These are phyloP conservation scores for Conringia planisiliqua DNA, from an alignment of 345 rosid genomes.

Conservation along the genomic window DNA sequence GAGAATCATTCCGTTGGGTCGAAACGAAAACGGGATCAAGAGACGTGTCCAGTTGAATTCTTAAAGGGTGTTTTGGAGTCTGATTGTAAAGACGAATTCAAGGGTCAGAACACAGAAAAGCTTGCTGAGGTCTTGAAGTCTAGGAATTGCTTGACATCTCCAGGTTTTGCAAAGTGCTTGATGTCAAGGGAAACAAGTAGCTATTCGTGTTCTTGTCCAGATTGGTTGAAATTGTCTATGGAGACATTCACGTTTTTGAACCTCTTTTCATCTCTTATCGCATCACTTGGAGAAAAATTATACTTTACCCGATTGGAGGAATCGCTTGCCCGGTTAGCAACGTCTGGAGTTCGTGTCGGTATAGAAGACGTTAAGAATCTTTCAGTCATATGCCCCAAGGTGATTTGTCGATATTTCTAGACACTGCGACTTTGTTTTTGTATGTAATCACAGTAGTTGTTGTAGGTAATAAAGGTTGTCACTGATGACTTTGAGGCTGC, in stretches of 20 bases:
- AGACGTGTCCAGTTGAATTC: constrained; percentile 39
- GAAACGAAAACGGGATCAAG: constrained; percentile 49
- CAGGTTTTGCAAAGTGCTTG: constrained; percentile 48
- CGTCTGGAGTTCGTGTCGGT: constrained; percentile 46
- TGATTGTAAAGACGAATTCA: constrained; percentile 38
- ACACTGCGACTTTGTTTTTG: not conserved
- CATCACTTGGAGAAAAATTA: constrained; percentile 38
- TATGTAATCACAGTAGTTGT: constrained; percentile 30
- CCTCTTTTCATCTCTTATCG: constrained; percentile 48
- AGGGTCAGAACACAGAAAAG: constrained; percentile 49
- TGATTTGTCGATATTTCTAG: constrained; percentile 22
- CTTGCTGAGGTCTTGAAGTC: constrained; percentile 63
- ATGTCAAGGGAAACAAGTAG: constrained; percentile 34
- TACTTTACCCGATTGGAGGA: constrained; percentile 41
- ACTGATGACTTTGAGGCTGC: constrained; percentile 35
- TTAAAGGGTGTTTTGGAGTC: constrained; percentile 48
- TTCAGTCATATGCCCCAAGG: constrained; percentile 73
- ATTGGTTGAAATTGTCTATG: constrained; percentile 65
- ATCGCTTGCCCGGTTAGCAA: constrained; percentile 46
- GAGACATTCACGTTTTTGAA: constrained; percentile 67
- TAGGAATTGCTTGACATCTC: constrained; percentile 57
- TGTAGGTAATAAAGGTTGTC: constrained; percentile 60
- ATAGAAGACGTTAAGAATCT: constrained; percentile 65
- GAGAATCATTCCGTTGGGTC: constrained; percentile 20
- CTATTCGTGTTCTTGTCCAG: constrained; percentile 60